Evolutionary conservation across 1,284 basidiomycete genomes (phyloP), one percentile per base, ranked within the genome.

Genomic region (Ceratobasidium papillatum): DNA sequence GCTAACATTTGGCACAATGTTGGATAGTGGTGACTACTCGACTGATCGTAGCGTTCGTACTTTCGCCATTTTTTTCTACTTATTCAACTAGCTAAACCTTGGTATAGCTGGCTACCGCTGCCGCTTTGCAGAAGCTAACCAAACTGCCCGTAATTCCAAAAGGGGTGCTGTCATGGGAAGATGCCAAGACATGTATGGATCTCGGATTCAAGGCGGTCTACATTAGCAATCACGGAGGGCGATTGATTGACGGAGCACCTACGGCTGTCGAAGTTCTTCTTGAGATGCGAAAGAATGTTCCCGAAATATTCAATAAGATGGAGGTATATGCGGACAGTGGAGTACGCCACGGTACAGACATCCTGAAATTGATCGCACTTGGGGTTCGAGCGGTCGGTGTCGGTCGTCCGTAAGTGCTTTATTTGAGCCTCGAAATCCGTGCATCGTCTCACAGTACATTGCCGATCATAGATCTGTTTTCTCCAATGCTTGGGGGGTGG

Each of bases 151-250:
- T 71, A 22, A 22, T 59, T 5, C 66, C 66, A 19, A 78, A 78
- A 68, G 82, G 82, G 3, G 81, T 83, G 49, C 79, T 80, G 47
- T 80, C 80, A 3, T 77, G 75, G 71, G 79, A 81, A 72, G 82
- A 82, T 72, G 83, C 83, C 0, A 77, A 80, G 14, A 76, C 77
- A n/a, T 82, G 82, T 30, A 76, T 81, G 19, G 78, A 83, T 43
- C 76, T 81, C 27, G 83, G 83, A 1, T 81, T 82, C 71, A 77
- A 77, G 32, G 83, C 82, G 2, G 79, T 83, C 17, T 80, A 81
- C 45, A 77, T 84, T 11, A 81, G 80, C 8, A 83, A 83, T 75
- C 82, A 83, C 66, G 83, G 82, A 36, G 82, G 83, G 12, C 79
- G 83, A 38, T 80, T 81, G 36, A 78, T 83, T 56, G 83, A 84